Conservation (phyloP, 176 grass and related monocot species). For the Aegilops speltoides region DNA sequence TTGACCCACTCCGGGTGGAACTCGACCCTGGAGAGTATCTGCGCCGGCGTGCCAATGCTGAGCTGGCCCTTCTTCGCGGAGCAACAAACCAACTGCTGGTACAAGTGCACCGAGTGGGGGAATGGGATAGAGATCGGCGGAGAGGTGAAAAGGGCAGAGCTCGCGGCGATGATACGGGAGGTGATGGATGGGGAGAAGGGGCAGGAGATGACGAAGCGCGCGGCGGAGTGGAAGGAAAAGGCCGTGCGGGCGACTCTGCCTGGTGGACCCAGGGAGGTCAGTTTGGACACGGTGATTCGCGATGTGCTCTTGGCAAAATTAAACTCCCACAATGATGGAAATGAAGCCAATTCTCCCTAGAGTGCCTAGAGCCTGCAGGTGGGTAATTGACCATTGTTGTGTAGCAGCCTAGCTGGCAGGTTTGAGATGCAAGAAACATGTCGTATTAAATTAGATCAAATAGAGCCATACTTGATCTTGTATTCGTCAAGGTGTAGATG, state of each 20-base stretch:
- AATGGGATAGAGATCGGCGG: constrained; percentile 56
- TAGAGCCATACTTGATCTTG: no score
- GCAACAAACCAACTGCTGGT: constrained; percentile 63
- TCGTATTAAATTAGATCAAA: no score
- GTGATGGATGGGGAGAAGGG: constrained; percentile 52
- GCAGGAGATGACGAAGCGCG: constrained; percentile 41
- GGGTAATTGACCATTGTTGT: no score
- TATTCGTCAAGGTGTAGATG: no score
- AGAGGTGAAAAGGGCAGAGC: constrained; percentile 37
- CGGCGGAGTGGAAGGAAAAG: constrained; percentile 40
- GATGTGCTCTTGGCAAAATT: neutral
- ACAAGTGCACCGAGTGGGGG: constrained; percentile 54
- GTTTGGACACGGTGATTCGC: neutral
- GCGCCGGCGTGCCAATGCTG: constrained; percentile 57
- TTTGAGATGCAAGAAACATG: no score
- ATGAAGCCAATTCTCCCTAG: no score
- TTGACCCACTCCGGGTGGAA: constrained; percentile 2
- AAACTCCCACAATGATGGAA: no score
- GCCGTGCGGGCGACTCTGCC: constrained; percentile 9
- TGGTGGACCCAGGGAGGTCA: neutral
- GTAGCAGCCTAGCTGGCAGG: no score
- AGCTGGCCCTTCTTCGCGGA: constrained; percentile 82
- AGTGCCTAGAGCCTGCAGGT: no score
- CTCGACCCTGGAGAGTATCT: constrained; percentile 29
- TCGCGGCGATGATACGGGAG: constrained; percentile 41